Conservation (phyloP, 2,329 filamentous ascomycete genomes). For the Colletotrichum aenigma region DNA sequence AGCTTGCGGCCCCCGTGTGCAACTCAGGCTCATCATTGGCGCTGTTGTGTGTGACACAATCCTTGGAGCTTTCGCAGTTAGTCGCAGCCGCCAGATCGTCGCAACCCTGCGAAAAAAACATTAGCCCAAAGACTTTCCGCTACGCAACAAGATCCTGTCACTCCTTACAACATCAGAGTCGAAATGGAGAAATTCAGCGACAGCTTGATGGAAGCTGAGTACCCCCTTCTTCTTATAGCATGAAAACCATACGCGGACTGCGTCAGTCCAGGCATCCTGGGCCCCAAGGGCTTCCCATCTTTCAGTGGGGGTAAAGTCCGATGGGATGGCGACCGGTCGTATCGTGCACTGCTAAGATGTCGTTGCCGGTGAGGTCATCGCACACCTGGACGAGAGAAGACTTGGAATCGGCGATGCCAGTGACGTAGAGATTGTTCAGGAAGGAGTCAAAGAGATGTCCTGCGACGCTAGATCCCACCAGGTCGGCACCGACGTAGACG, state of each 20-base stretch:
- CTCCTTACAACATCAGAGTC: neutral
- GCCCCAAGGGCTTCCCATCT: neutral
- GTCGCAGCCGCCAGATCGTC: neutral
- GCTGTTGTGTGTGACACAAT: neutral
- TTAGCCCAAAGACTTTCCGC: rapidly evolving
- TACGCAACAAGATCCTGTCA: no score
- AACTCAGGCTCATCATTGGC: neutral
- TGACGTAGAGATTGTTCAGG: neutral
- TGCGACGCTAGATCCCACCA: slow-evolving; percentile 12
- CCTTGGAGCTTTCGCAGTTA: neutral
- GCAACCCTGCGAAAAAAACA: neutral
- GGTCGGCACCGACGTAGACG: slow-evolving; percentile 25
- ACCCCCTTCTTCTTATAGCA: neutral
- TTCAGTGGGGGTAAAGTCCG: neutral
- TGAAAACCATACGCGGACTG: neutral
- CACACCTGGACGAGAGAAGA: slow-evolving; percentile 32
- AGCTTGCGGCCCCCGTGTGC: neutral
- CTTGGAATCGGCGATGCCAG: slow-evolving; percentile 3
- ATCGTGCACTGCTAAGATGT: slow-evolving; percentile 22
- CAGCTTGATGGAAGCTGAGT: neutral
- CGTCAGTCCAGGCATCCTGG: neutral
- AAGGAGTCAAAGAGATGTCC: neutral
- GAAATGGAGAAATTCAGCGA: neutral
- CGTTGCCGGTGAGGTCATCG: slow-evolving; percentile 27
- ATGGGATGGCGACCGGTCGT: neutral